Percentiles rank a stretch among this genome's conserved stretches.
These are phyloP conservation scores for Lactarius hatsudake DNA, from an alignment of 768 basidiomycete genomes.

Conservation along the genomic window DNA sequence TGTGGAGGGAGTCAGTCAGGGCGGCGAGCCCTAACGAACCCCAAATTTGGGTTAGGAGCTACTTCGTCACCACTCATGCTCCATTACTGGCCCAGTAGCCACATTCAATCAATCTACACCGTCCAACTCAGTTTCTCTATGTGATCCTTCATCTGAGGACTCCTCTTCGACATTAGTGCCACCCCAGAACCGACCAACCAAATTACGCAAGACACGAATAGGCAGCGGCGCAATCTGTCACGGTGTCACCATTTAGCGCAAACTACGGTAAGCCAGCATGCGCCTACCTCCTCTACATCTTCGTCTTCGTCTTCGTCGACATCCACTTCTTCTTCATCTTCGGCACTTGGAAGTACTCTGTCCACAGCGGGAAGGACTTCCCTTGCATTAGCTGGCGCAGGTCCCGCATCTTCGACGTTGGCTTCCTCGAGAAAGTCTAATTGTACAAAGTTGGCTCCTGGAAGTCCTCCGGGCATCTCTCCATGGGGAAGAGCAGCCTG, in stretches of 20 bases:
- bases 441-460: constrained; percentile 27
- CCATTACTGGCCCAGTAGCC: too few relatives aligned
- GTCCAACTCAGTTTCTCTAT: constrained; percentile 12
- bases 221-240: constrained; percentile 21
- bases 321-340: constrained; percentile 4
- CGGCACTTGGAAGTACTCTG: neutral
- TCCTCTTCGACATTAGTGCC: constrained; percentile 15
- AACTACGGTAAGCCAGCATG: neutral
- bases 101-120: constrained; percentile 23
- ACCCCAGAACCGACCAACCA: constrained; percentile 25
- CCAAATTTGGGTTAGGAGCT: constrained; percentile 16
- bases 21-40: neutral
- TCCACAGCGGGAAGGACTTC: neutral
- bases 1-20: neutral
- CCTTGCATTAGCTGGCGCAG: neutral
- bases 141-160: constrained; percentile 18
- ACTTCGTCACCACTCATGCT: neutral
- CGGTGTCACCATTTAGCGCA: neutral
- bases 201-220: constrained; percentile 27
- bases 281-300: constrained; percentile 21
- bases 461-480: constrained; percentile 26
- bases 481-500: constrained; percentile 21
- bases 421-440: constrained; percentile 17
- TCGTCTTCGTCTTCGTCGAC: constrained; percentile 24
- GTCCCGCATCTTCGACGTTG: constrained; percentile 5